Evolutionary conservation across 148 eudicot species (phyloP).

Genomic region (Amaranthus cruentus): DNA sequence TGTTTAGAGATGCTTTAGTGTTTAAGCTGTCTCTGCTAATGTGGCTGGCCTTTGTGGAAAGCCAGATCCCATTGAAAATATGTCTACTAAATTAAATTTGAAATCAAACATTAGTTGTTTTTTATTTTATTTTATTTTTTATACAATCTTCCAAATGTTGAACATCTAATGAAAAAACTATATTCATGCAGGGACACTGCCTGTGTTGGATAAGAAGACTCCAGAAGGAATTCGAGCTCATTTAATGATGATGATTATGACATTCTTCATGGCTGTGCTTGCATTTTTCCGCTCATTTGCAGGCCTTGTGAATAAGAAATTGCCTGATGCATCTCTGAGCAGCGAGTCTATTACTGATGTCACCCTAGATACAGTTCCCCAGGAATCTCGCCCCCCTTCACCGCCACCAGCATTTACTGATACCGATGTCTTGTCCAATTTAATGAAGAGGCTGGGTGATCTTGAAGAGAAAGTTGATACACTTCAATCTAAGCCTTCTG

Average conservation of each 20-base stretch:
- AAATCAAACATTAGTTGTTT: neutral
- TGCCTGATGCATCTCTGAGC: slow-evolving; percentile 35
- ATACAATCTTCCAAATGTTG: neutral
- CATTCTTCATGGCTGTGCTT: slow-evolving; percentile 53
- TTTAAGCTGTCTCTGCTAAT: neutral
- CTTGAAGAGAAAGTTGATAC: slow-evolving; percentile 64
- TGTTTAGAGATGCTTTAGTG: neutral
- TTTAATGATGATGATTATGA: slow-evolving; percentile 46
- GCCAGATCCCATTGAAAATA: neutral
- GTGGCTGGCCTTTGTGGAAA: neutral
- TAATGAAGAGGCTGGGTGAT: slow-evolving; percentile 53
- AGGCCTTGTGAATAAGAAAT: slow-evolving; percentile 45
- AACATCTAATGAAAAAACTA: neutral
- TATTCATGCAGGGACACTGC: slow-evolving; percentile 45
- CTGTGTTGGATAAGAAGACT: slow-evolving; percentile 32
- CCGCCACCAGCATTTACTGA: slow-evolving; percentile 53
- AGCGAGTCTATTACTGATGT: slow-evolving; percentile 32
- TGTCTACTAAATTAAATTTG: neutral
- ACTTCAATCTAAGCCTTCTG: slow-evolving; percentile 61
- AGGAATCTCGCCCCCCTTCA: slow-evolving; percentile 64
- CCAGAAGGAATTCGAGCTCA: slow-evolving; percentile 49
- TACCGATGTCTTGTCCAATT: slow-evolving; percentile 49
- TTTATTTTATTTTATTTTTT: too few species aligned
- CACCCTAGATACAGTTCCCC: slow-evolving; percentile 31
- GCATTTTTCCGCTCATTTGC: slow-evolving; percentile 43